Base-by-base conservation (phyloP, 768 basidiomycete species). In the Daedaleopsis nitida region DNA sequence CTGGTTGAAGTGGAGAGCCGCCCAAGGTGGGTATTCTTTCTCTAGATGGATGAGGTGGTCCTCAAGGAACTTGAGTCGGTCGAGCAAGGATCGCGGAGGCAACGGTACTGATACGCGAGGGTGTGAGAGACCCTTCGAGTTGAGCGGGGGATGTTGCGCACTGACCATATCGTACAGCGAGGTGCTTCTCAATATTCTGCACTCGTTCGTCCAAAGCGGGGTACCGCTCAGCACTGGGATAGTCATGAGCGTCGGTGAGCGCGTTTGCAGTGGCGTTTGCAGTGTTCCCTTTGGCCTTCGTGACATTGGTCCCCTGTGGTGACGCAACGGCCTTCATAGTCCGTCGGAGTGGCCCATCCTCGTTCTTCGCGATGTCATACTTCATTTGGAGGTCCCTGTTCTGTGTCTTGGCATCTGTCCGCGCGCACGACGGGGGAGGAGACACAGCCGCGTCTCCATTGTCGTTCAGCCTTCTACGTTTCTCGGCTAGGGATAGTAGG, bases 281-380 rank as follows among this genome's bases (percentile, higher is more conserved):
- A 24, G 39, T 34, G 19, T 23, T 24, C 21, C 3, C 23, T 21
- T 5, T 19, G 19, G 21, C 47, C 21, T 21, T 24, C 47, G 12
- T 23, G 23, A 8, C 47, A 24, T 7, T 5, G 12, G 11, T 21
- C 9, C 9, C 6, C 21, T 49, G 19, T 4, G 47, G 19, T 48
- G 34, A 16, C 7, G 37, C 42, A 17, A 55, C 70, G 23, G 68
- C 72, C 66, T 81, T 80, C 63, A 85, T 67, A 0, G 86, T 91
- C 66, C 84, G 79, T 34, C 83, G 80, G 45, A 94, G 75, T 1
- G 91, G 90, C 0, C 91, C 91, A 39, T 89, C 89, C 56, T 86
- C 87, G 63, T 93, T 92, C 73, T 86, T 91, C n/a, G 87, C 88
- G 63, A 94, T 89, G 70, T 94, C 92, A 65, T 92, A 93, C 70